Evolutionary conservation across 2,329 filamentous ascomycete genomes (phyloP).

Genomic region (Gnomoniopsis smithogilvyi): DNA sequence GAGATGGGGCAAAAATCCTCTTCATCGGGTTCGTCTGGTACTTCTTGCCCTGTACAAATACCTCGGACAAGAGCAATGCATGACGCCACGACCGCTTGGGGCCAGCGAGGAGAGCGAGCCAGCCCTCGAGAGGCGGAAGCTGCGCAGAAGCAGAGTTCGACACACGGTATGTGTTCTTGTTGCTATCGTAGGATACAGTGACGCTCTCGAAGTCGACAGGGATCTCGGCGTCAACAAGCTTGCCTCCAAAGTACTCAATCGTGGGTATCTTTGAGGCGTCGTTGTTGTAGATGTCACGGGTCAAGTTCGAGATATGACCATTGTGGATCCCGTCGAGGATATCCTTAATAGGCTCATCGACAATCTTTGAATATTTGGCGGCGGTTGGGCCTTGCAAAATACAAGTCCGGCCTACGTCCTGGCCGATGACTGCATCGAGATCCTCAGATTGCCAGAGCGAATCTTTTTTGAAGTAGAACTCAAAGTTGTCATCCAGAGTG

Average conservation of each 20-base stretch:
- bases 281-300: slow-evolving; percentile 74
- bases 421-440: slow-evolving; percentile 88
- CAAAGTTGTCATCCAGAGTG: slow-evolving; percentile 92
- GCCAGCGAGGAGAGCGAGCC: slow-evolving; percentile 86
- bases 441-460: slow-evolving; percentile 99
- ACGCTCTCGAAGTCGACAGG: slow-evolving; percentile 82
- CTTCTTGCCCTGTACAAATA: slow-evolving; percentile 91
- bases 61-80: slow-evolving; percentile 88
- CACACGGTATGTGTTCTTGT: slow-evolving; percentile 82
- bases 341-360: slow-evolving; percentile 92
- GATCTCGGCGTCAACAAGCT: slow-evolving; percentile 68
- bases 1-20: slow-evolving; percentile 81
- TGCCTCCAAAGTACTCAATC: slow-evolving; percentile 94
- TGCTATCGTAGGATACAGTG: slow-evolving; percentile 72
- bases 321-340: slow-evolving; percentile 91
- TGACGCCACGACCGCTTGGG: slow-evolving; percentile 88
- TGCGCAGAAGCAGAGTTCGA: slow-evolving; percentile 70
- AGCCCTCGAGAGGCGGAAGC: slow-evolving; percentile 76
- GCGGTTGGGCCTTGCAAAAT: slow-evolving; percentile 95
- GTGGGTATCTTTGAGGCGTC: slow-evolving; percentile 74
- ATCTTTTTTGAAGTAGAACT: slow-evolving; percentile 99
- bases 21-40: slow-evolving; percentile 97
- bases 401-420: slow-evolving; percentile 94
- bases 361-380: slow-evolving; percentile 80
- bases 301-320: slow-evolving; percentile 77